Conservation (phyloP, 805 yeast genomes). For the Ogataea chonburiensis region DNA sequence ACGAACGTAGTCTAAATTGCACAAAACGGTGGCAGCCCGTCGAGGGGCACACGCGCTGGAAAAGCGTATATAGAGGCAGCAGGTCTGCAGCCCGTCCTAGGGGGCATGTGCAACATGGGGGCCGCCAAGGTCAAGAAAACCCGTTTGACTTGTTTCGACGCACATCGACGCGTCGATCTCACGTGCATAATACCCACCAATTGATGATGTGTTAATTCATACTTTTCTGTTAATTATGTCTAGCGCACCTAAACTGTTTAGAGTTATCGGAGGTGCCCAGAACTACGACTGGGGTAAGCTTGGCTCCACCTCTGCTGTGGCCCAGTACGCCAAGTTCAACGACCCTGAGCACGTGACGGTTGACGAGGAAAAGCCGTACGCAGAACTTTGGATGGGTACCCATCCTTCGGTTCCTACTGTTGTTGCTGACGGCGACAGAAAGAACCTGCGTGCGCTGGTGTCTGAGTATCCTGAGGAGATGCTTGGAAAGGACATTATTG, state of each 20-base stretch:
- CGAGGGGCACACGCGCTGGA: no score
- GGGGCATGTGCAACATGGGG: no score
- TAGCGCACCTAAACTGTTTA: constrained; percentile 25
- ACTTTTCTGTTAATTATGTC: constrained; percentile 10
- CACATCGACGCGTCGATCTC: constrained; percentile 7
- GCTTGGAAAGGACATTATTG: constrained; percentile 58
- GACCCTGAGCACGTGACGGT: constrained; percentile 54
- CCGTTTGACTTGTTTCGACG: no score
- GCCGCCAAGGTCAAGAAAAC: no score
- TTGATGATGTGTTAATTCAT: constrained; percentile 11
- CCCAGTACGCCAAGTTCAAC: constrained; percentile 74
- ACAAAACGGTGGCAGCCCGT: no score
- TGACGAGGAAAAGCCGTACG: constrained; percentile 82
- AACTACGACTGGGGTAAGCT: constrained; percentile 56
- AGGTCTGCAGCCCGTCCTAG: no score
- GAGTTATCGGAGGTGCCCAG: constrained; percentile 38
- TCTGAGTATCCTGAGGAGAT: constrained; percentile 53
- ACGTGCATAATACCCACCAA: background rate
- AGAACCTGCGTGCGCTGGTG: constrained; percentile 63
- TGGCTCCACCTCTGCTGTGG: constrained; percentile 85
- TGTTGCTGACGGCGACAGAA: constrained; percentile 51
- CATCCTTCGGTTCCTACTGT: constrained; percentile 88
- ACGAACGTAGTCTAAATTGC: background rate
- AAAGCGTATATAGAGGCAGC: no score
- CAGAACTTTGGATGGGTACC: constrained; percentile 99